Percentiles rank a stretch among this genome's conserved stretches.
Evolutionary conservation across 257 asterid species (phyloP).

Genomic region (Ballota nigra): DNA sequence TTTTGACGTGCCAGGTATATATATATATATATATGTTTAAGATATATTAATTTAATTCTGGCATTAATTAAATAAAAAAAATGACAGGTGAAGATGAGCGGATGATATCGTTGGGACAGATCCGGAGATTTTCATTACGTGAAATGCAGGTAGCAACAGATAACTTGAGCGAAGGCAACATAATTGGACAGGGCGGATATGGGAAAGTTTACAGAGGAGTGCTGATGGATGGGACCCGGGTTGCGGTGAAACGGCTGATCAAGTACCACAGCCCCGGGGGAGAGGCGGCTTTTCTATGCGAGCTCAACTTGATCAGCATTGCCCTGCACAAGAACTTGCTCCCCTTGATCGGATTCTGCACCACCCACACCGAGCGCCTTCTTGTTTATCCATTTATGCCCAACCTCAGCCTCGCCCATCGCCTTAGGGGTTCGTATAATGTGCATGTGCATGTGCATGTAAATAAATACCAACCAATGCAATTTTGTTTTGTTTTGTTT

Average conservation of each 20-base stretch:
- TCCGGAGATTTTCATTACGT: conserved; percentile 69
- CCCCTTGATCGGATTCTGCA: conserved; percentile 74
- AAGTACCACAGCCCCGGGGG: conserved; percentile 84
- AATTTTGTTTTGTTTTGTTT: no score
- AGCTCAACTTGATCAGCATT: conserved; percentile 74
- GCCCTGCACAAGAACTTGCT: conserved; percentile 87
- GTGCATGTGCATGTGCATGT: no score
- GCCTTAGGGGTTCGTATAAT: conserved; percentile 70
- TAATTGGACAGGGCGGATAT: conserved; percentile 92
- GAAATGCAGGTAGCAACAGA: conserved; percentile 84
- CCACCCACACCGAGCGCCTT: conserved; percentile 69
- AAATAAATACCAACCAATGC: no score
- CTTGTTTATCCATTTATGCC: conserved; percentile 93
- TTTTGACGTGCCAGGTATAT: conserved; percentile 69
- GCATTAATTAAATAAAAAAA: no score
- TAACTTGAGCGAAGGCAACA: conserved; percentile 55
- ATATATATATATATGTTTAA: no score
- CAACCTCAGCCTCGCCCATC: conserved; percentile 87
- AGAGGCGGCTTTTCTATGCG: conserved; percentile 82
- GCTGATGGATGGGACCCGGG: conserved; percentile 54
- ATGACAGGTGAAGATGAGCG: conserved; percentile 67
- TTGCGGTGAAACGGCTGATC: conserved; percentile 77
- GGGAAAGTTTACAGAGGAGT: conserved; percentile 82
- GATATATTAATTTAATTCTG: no score
- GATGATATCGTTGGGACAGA: conserved; percentile 64